Evolutionary conservation across 2,329 filamentous ascomycete species (phyloP), one percentile per base, ranked within the genome.

Genomic region (Beauveria australis): DNA sequence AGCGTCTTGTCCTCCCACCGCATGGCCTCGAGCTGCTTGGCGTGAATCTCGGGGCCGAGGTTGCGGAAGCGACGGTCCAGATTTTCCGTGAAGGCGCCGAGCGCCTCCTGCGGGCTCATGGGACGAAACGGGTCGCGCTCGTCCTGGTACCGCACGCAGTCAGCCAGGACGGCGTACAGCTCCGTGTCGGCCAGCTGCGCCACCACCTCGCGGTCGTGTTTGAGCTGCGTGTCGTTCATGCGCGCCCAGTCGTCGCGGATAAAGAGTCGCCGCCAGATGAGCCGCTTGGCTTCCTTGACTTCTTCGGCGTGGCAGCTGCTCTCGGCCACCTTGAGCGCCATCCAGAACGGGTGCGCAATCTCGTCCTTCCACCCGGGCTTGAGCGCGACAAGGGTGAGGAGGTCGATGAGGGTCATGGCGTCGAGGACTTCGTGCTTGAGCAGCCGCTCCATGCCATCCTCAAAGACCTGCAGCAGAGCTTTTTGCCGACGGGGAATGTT

Each of bases 241-340:
- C 78, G 79, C 28, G 82, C 78, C 94, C 94, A 99, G 70, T 97
- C 85, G 71, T 97, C 92, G 54, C 87, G 85, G 65, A 93, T 81
- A 68, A 89, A 89, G 63, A 91, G 88, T 59, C 94, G 85, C 69
- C 94, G 88, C 94, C 94, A 99, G 64, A 97, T 89, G 44, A 85
- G 75, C 18, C 78, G 75, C 70, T 80, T 79, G 5, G 81, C 81
- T 64, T 87, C 80, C 64, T 81, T 80, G 51, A 82, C 79, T n/a
- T 83, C 80, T 19, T 78, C 85, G 65, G 76, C 78, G 67, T 72
- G 79, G 67, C 79, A 81, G 65, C 76, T 84, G 69, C 76, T 81
- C 72, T 77, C 80, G 68, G 76, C 83, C 59, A 81, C 82, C 68
- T 81, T 77, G 19, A 96, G 79, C 24, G 92, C 92, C 63, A 89